These are phyloP conservation scores for Lactarius hatsudake DNA, from an alignment of 768 basidiomycete species.

Conservation along the genomic window DNA sequence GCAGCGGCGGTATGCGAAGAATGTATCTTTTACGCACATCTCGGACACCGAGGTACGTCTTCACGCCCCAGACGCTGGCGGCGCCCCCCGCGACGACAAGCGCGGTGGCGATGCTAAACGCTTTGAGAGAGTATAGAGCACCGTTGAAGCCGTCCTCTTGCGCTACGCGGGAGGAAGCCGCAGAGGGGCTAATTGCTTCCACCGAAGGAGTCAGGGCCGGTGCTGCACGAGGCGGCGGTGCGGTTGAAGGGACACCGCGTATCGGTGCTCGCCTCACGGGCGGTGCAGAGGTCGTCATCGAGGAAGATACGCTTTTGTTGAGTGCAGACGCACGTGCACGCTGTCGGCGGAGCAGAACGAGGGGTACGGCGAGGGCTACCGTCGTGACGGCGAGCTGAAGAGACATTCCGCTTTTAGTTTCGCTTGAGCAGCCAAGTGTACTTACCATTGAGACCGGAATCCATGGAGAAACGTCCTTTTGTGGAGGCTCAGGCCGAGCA, in stretches of 20 bases:
- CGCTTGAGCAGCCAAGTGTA: background rate
- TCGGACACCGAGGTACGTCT: constrained; percentile 38
- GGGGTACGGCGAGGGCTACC: constrained; percentile 33
- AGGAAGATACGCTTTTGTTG: constrained; percentile 19
- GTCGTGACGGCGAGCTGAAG: constrained; percentile 35
- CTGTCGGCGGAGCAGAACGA: constrained; percentile 34
- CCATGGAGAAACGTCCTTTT: constrained; percentile 9
- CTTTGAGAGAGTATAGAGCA: constrained; percentile 56
- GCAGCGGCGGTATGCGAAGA: no score
- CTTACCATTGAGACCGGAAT: constrained; percentile 27
- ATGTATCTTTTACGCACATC: constrained; percentile 31
- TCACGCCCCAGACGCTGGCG: constrained; percentile 47
- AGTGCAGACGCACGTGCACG: constrained; percentile 12
- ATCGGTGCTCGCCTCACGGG: constrained; percentile 18
- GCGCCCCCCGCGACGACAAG: constrained; percentile 51
- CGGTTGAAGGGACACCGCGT: background rate
- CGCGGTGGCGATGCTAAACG: constrained; percentile 62
- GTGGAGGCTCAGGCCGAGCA: background rate
- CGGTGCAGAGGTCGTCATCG: constrained; percentile 27
- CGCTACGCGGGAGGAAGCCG: background rate
- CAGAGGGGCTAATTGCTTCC: background rate
- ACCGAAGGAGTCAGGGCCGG: background rate
- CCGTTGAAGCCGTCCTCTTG: constrained; percentile 44
- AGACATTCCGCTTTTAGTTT: background rate
- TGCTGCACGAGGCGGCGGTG: background rate